Evolutionary conservation across 495 filamentous ascomycete genomes (phyloP).

Genomic region (Aspergillus indologenus): DNA sequence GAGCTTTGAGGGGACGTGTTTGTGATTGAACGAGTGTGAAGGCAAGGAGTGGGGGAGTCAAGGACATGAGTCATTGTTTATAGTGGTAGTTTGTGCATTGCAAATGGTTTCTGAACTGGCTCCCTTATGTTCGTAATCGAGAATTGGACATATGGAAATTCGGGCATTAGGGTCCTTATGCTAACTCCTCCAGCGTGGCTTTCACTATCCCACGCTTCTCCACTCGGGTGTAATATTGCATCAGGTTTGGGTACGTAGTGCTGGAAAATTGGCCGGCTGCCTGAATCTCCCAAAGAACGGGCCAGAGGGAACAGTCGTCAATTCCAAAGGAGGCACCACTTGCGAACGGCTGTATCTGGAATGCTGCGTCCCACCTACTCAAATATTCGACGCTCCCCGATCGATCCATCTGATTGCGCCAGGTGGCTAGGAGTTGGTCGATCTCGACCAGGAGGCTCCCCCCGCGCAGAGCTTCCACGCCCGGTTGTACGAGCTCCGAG

Average conservation of each 20-base stretch:
- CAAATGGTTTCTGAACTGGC: background rate
- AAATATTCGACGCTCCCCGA: conserved; percentile 27
- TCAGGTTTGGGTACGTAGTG: no score
- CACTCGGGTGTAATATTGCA: no score
- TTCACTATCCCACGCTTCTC: conserved; percentile 47
- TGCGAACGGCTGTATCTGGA: conserved; percentile 51
- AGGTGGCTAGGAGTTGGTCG: conserved; percentile 29
- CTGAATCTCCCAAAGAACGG: conserved; percentile 58
- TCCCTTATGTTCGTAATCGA: background rate
- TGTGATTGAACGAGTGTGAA: conserved; percentile 12
- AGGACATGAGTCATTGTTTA: background rate
- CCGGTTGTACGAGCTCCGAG: conserved; percentile 26
- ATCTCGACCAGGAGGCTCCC: conserved; percentile 33
- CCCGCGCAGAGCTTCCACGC: conserved; percentile 32
- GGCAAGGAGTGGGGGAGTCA: background rate
- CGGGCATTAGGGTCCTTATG: background rate
- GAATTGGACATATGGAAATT: background rate
- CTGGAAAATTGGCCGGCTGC: conserved; percentile 37
- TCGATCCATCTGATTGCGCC: conserved; percentile 24
- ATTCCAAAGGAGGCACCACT: conserved; percentile 54
- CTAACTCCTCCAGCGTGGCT: conserved; percentile 38
- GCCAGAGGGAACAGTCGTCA: conserved; percentile 72
- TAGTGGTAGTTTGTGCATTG: background rate
- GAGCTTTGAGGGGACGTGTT: conserved; percentile 32
- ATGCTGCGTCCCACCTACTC: conserved; percentile 47